Base-by-base conservation (phyloP, 1,139 yeast species). In the Groenewaldozyma sp. region DNA sequence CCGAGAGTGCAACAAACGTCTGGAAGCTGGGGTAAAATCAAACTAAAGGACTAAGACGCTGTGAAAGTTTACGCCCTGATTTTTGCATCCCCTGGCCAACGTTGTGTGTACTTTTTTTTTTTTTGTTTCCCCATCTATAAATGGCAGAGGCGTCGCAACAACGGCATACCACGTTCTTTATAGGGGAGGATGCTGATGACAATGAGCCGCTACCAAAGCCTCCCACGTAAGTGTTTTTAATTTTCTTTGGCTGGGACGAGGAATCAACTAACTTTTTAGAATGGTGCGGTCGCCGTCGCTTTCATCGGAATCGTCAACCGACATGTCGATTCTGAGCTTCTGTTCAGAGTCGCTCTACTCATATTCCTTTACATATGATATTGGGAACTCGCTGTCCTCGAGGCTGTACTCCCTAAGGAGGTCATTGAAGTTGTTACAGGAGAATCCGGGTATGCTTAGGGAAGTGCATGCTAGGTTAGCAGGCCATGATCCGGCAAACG, bases 281-380 rank as follows among this genome's bases (percentile, higher is more conserved):
- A 29, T 19, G 17, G 9, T 29, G 20, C 14, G 33, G 20, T 29
- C 33, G 20, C 33, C 33, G n/a, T 29, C 35, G n/a, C 7, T 35
- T 31, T 10, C 31, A n/a, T 33, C 35, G 9, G 35, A 20, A 21
- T 33, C 35, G 16, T 24, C 28, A n/a, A 33, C 28, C 5, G 28
- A 24, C 24, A 21, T 33, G 28, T 20, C 26, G 28, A 45, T 76
- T 24, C 53, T 73, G 26, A 70, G 67, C 49, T 82, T 81, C 54
- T 86, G 94, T 3, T 75, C 78, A 17, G 91, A 82, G 54, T 81
- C 93, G 9, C 74, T 93, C 2, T 91, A 82, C 55, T 82, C 94
- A 2, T 84, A 82, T 54, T 82, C 94, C 0, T 84, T 83, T 58
- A 87, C 93, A 4, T 84, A 82, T 45, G 65, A 82, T 42, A 79